Base-by-base conservation (phyloP, 139 green algal genomes). In the Zygnema circumcarinatum region DNA sequence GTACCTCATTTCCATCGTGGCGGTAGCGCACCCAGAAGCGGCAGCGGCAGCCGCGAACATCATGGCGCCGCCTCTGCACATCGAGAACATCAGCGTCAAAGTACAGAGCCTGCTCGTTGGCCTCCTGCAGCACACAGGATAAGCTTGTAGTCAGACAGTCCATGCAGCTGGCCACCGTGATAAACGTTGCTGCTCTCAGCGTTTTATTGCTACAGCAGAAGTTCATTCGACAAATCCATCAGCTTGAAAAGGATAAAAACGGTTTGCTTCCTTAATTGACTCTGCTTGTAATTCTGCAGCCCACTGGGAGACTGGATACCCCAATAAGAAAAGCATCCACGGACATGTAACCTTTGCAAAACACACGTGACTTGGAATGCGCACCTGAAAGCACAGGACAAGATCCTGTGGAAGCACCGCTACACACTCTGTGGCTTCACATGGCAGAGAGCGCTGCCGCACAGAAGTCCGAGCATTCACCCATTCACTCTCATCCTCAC, bases 401-500 rank as follows among this genome's bases (percentile, higher is more conserved):
- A 90, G 78, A 40, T 90, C 85, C 7, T 73, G 68, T 39, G 85
- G 78, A 33, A 88, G 78, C 29, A 90, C 85, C 16, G 35, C 85
- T 0, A 90, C 47, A 39, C 85, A 90, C 32, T 90, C 85, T 16
- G 78, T 81, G 22, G 53, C 78, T 67, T 90, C 85, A 56, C 85
- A 90, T 29, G 85, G 85, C 1, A 90, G 41, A 56, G 85, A 90
- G 33, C 85, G 85, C 85, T 40, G 85, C 39, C 85, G 79, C 0
- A 90, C 38, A 0, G 52, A 29, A 0, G 38, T 56, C 1, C 29
- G 11, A 25, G 78, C 85, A 25, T 33, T 36, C 76, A 90, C 85
- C 85, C 85, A 90, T 36, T 90, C 85, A 42, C 86, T 79, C 82
- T 90, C 85, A 21, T 90, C 85, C 7, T 81, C 78, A 31, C n/a